A percentile compares a stretch with the other conserved stretches of the same genome.
phyloP scores from a whole-genome alignment of 352 stramenopile species.

The Pythium aphanidermatum region DNA sequence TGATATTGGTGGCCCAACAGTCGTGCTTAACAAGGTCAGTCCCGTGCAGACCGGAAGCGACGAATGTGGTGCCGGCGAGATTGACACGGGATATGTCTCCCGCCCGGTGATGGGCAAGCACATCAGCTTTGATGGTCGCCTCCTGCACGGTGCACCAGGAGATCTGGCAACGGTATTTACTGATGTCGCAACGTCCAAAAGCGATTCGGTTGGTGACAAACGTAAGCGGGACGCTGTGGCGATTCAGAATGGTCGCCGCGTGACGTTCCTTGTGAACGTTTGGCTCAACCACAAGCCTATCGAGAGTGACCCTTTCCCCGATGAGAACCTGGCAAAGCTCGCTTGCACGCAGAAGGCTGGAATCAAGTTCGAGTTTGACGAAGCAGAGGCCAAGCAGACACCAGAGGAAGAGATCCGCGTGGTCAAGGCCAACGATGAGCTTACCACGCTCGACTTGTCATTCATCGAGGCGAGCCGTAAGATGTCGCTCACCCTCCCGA shows the following conservation, averaged over 20 bases:
- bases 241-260: constrained; percentile 28
- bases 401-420: constrained; percentile 9
- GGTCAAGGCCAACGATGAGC: constrained; percentile 12
- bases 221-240: constrained; percentile 6
- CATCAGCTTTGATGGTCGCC: constrained; percentile 63
- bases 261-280: constrained; percentile 66
- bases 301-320: constrained; percentile 27
- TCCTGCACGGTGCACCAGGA: constrained; percentile 56
- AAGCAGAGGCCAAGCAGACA: constrained; percentile 12
- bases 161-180: constrained; percentile 28
- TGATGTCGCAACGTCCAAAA: constrained; percentile 10
- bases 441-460: constrained; percentile 22
- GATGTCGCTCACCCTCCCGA: constrained; percentile 19
- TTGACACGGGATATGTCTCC: constrained; percentile 25
- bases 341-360: constrained; percentile 3
- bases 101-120: constrained; percentile 46
- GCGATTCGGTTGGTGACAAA: constrained; percentile 9
- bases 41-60: constrained; percentile 29
- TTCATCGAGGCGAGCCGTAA: constrained; percentile 18
- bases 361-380: constrained; percentile 18
- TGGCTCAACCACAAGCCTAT: constrained; percentile 60
- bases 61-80: constrained; percentile 27
- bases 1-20: constrained; percentile 33
- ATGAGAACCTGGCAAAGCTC: constrained; percentile 18
- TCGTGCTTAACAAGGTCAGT: constrained; percentile 40